Base-by-base conservation (phyloP, 306 rosid species). In the Lathyrus oleraceus region DNA sequence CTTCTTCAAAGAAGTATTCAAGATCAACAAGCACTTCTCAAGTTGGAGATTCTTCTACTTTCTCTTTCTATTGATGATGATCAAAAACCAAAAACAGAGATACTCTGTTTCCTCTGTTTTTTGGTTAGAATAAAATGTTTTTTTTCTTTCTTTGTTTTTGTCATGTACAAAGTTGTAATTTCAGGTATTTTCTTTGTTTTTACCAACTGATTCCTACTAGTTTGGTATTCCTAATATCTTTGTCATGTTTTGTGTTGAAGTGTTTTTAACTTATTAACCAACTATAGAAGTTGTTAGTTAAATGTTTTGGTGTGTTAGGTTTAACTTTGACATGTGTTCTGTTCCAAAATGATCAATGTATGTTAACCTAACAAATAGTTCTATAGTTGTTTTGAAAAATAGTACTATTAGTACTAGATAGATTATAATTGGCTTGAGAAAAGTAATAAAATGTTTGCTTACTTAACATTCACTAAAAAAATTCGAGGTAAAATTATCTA, bases 41-140 rank as follows among this genome's bases (percentile, higher is more conserved):
- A 81, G 91, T 90, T 5, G 93, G 90, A 14, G 91, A 87, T 75
- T 85, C 88, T 16, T 90, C 97, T 0, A 78, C 78, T 69, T 82
- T 88, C 73, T 51, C 88, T 56, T 78, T 86, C 54, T 84, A 70
- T 84, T 81, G 21, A 72, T 12, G 2, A 17, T 65, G 14, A 74
- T 30, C 30, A 70, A 56, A 72, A 45, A 32, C 25, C 51, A 60
- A 53, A 14, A 15, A 12, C 79, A 73, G 70, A 36, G 56, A 28
- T 3, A 5, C 67, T 71, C 63, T 61, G 47, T 56, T 57, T 79
- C 48, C 67, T 71, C 63, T 61, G 47, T 56, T 57, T 79, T 79
- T 52, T 70, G 58, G 84, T 77, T 72, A 76, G 78, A 82, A 82
- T 79, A 73, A 83, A 44, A 79, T 62, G 20, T 73, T 63, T 70